These are phyloP conservation scores for Trypanosoma boissoni DNA, from an alignment of 208 protist genomes.

Conservation along the genomic window DNA sequence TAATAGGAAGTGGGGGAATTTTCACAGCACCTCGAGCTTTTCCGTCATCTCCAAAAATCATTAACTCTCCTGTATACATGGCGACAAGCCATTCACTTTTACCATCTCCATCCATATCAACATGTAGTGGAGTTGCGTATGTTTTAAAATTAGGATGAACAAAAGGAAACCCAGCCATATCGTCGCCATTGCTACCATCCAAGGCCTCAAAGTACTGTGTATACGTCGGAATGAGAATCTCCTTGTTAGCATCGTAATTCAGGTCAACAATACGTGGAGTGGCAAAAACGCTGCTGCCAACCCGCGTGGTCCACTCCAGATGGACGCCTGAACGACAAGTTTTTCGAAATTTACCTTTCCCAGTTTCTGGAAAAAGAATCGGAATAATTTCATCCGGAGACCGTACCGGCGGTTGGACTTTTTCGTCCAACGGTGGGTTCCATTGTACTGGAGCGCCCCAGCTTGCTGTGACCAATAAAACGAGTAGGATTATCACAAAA, in stretches of 20 bases:
- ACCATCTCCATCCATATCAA: slow-evolving; percentile 84
- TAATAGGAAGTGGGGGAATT: slow-evolving; percentile 76
- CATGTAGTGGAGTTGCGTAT: slow-evolving; percentile 73
- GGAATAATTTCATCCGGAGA: slow-evolving; percentile 17
- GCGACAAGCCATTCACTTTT: slow-evolving; percentile 80
- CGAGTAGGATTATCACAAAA: neutral
- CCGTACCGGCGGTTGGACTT: neutral
- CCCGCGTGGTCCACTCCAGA: slow-evolving; percentile 73
- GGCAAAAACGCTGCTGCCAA: slow-evolving; percentile 74
- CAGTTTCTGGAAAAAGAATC: too few relatives aligned
- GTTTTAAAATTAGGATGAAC: slow-evolving; percentile 71
- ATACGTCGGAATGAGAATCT: slow-evolving; percentile 79
- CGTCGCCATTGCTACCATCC: slow-evolving; percentile 42
- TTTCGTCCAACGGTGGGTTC: slow-evolving; percentile 9
- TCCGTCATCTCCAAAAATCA: slow-evolving; percentile 73
- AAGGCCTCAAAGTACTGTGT: slow-evolving; percentile 73
- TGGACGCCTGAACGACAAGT: slow-evolving; percentile 48
- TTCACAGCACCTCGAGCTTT: slow-evolving; percentile 44
- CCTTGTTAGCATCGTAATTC: slow-evolving; percentile 70
- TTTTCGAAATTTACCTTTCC: slow-evolving; percentile 1
- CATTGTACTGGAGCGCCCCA: slow-evolving; percentile 8
- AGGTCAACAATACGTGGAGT: slow-evolving; percentile 83
- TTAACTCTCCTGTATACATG: slow-evolving; percentile 83
- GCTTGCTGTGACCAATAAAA: neutral
- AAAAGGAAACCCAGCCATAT: slow-evolving; percentile 82